Evolutionary conservation across 495 filamentous ascomycete species (phyloP), one percentile per base, ranked within the genome.

Genomic region (Penicillium salamii): DNA sequence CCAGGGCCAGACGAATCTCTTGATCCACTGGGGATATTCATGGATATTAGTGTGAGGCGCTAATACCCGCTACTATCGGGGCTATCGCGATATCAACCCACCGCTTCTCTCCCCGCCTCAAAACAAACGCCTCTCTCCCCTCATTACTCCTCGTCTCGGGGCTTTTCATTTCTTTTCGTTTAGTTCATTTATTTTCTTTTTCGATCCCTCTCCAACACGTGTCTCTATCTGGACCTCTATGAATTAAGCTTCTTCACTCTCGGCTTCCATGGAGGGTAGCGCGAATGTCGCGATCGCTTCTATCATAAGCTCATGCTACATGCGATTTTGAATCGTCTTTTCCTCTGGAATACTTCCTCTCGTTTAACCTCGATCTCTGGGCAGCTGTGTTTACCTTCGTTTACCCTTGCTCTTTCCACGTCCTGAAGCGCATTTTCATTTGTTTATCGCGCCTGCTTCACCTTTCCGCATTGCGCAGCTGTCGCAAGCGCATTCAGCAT

Each of bases 71-170:
- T 49, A 40, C 36, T 39, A 46, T 46, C 43, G 43, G 46, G 46
- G 46, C 54, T 62, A 63, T 63, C 60, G 57, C 50, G 54, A 58
- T 63, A 61, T 63, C 60, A 58, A 55, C 45, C 26, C 54, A 63
- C 60, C 57, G 48, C 21, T 50, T 44, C 21, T 46, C 43, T 54
- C 45, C 49, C 61, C 57, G 50, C 56, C 43, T 46, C 58, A 61
- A 58, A 61, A 64, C 58, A 61, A 55, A 46, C 54, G 41, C 44
- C 50, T 54, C n/a, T n/a, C n/a, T n/a, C 34, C 45, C 49, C 36
- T 51, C 38, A 29, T 41, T 45, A 36, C 39, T 8, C 35, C 49
- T 42, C 15, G 24, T 54, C 32, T 36, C 9, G 15, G 19, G 23
- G 23, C 14, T 29, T 24, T 28, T 46, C 28, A 37, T 39, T 34